Evolutionary conservation across 1,139 yeast species (phyloP).

Genomic region (Saccharomycopsis phalli): DNA sequence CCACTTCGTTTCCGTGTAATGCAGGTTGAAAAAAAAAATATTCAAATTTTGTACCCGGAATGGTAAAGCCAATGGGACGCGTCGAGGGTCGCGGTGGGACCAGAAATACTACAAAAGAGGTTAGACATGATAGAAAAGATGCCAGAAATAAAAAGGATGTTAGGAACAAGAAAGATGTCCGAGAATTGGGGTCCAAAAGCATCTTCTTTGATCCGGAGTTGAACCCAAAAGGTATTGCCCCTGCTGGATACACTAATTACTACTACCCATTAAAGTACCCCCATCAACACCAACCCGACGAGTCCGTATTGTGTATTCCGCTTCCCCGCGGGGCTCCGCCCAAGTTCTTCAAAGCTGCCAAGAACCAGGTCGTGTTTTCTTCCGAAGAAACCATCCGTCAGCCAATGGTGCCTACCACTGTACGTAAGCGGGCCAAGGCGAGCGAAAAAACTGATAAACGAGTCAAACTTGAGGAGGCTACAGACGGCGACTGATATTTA

Average conservation of each 20-base stretch:
- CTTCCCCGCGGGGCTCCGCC: conserved; percentile 17
- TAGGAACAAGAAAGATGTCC: too few relatives aligned
- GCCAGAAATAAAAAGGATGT: neutral
- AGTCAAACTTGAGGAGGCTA: conserved; percentile 11
- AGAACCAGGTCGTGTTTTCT: neutral
- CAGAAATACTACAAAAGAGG: too few relatives aligned
- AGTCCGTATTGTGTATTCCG: conserved; percentile 7
- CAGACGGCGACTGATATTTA: conserved; percentile 3
- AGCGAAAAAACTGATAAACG: neutral
- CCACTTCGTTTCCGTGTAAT: too few relatives aligned
- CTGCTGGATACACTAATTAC: conserved; percentile 14
- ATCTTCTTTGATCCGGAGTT: conserved; percentile 19
- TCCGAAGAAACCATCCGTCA: conserved; percentile 2
- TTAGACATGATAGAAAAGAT: neutral
- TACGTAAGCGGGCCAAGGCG: neutral
- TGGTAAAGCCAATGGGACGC: too few relatives aligned
- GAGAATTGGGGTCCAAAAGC: conserved; percentile 15
- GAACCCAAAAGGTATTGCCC: conserved; percentile 18
- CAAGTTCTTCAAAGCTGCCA: conserved; percentile 15
- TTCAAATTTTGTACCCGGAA: too few relatives aligned
- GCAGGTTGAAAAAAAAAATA: too few relatives aligned
- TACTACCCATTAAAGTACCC: conserved; percentile 13
- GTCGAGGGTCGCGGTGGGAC: too few relatives aligned
- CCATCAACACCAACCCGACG: neutral
- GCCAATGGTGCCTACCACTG: conserved; percentile 10